phyloP scores from a whole-genome alignment of 2,329 filamentous ascomycete species.

The Hypoxylon sp. region DNA sequence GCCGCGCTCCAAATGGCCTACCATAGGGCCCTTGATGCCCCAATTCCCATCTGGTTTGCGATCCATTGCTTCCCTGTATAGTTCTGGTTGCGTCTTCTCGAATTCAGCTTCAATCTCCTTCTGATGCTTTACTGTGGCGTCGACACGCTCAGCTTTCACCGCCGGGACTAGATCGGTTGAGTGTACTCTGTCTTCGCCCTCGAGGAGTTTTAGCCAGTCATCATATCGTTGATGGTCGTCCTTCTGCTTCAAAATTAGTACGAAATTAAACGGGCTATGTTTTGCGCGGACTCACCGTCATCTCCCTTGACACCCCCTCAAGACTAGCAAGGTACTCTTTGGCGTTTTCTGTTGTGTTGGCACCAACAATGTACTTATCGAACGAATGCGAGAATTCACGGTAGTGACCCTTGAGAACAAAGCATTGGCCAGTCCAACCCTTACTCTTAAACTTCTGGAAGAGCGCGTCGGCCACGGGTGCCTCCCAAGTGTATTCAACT shows the following conservation, averaged over 20 bases:
- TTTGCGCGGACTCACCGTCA: slow-evolving; percentile 51
- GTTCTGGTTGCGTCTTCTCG: slow-evolving; percentile 60
- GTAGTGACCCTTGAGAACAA: slow-evolving; percentile 70
- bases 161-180: slow-evolving; percentile 58
- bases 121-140: slow-evolving; percentile 63
- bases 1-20: slow-evolving; percentile 65
- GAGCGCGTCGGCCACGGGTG: slow-evolving; percentile 64
- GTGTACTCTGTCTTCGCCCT: slow-evolving; percentile 60
- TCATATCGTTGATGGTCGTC: slow-evolving; percentile 60
- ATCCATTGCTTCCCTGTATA: slow-evolving; percentile 63
- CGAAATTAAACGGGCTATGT: background rate
- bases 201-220: slow-evolving; percentile 62
- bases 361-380: slow-evolving; percentile 64
- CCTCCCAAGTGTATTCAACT: slow-evolving; percentile 66
- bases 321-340: slow-evolving; percentile 60
- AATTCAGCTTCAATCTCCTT: slow-evolving; percentile 66
- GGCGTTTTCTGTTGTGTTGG: slow-evolving; percentile 60
- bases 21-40: slow-evolving; percentile 63
- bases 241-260: slow-evolving; percentile 40
- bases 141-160: slow-evolving; percentile 59
- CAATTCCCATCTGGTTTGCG: slow-evolving; percentile 58
- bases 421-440: slow-evolving; percentile 67
- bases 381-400: slow-evolving; percentile 69
- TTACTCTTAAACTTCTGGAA: slow-evolving; percentile 62
- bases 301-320: slow-evolving; percentile 55